These are phyloP conservation scores for Aspergillus sclerotialis DNA, from an alignment of 2,329 filamentous ascomycete genomes.

Conservation along the genomic window DNA sequence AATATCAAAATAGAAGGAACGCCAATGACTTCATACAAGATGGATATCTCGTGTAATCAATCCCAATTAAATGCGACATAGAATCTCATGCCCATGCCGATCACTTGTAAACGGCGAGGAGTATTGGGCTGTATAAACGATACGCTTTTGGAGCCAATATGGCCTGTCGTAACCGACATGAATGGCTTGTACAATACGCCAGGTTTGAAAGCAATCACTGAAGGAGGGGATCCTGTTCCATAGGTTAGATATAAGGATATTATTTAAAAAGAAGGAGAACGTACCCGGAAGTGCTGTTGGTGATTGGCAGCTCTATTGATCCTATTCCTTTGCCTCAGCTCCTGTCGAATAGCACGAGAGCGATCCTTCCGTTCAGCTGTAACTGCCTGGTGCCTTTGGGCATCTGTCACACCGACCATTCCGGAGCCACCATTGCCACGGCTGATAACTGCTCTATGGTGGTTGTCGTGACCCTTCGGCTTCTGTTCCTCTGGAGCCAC, in stretches of 20 bases:
- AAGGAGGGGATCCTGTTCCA: slow-evolving; percentile 43
- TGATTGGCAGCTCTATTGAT: slow-evolving; percentile 69
- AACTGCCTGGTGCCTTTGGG: slow-evolving; percentile 62
- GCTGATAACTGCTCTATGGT: slow-evolving; percentile 52
- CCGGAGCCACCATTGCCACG: slow-evolving; percentile 68
- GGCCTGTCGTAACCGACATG: too few species aligned
- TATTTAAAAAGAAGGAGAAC: slow-evolving; percentile 15
- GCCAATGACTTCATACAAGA: too few species aligned
- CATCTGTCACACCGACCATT: slow-evolving; percentile 69
- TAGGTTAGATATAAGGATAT: slow-evolving; percentile 12
- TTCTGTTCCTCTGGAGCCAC: slow-evolving; percentile 43
- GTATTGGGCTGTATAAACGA: too few species aligned
- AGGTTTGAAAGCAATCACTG: too few species aligned
- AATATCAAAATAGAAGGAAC: too few species aligned
- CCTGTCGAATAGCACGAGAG: slow-evolving; percentile 56
- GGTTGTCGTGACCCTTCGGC: slow-evolving; percentile 23
- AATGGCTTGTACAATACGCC: too few species aligned
- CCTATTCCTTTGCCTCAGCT: slow-evolving; percentile 59
- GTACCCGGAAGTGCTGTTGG: slow-evolving; percentile 67
- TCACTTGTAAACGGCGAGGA: too few species aligned
- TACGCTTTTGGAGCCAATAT: too few species aligned
- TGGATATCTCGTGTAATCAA: neutral
- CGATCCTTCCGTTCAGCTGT: slow-evolving; percentile 63
- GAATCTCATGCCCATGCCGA: too few species aligned
- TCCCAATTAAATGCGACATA: too few species aligned